Base-by-base conservation (phyloP, 139 green algal species). In the Chlamydomonas schloesseri region DNA sequence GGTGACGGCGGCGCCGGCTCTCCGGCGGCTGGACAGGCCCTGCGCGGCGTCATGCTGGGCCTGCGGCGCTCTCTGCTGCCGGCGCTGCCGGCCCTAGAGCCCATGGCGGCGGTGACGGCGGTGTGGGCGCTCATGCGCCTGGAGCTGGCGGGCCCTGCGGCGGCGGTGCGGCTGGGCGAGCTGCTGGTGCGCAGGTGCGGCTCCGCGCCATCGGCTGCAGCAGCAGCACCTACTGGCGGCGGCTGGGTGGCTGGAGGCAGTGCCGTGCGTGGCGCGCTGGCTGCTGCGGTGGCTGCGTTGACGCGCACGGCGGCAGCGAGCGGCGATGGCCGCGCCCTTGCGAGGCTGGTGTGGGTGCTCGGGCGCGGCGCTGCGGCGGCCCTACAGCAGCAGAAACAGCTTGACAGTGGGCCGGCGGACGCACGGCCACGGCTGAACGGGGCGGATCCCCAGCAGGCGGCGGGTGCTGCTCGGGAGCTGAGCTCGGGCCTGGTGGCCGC, bases 301-400 rank as follows among this genome's bases (percentile, higher is more conserved):
- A 34, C 29, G 23, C 31, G 57, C 31, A n/a, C 57, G 26, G 11
- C 21, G 23, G 57, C 34, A 4, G 57, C 69, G 24, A 28, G 17
- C 0, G 34, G 10, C 33, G n/a, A 33, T 18, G 29, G 33, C 9
- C 24, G 9, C 31, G 3, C 21, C 3, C 73, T 71, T 18, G 34
- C 60, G 28, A 36, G 60, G 28, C 65, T 83, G 55, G 26, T 73
- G 37, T 73, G 76, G 75, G 75, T 82, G 34, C 55, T 82, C 34
- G 75, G 75, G 10, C 21, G 55, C 24, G 73, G 73, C 34, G 55
- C 73, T 20, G 73, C 73, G 15, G 73, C 53, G 9, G 73, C 73
- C 53, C 42, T n/a, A 23, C 31, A 55, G 31, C 21, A 75, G 36
- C 29, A 23, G 62, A 14, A 24, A 4, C 15, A 23, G 2, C 20